Base-by-base conservation (phyloP, 768 basidiomycete species). In the Suillus fuscotomentosus region DNA sequence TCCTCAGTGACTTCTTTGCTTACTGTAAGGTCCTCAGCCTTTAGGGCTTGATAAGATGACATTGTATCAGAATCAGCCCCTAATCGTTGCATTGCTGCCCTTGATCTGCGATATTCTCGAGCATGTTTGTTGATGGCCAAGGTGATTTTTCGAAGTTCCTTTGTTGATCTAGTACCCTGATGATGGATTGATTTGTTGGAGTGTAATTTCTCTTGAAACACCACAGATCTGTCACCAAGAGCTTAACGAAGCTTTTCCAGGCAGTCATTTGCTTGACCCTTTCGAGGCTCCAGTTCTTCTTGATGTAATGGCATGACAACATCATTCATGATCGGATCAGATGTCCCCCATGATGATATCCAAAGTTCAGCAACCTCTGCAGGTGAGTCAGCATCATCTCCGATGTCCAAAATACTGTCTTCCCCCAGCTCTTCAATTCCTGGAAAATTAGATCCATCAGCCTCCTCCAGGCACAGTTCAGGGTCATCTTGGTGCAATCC, bases 251-350 rank as follows among this genome's bases (percentile, higher is more conserved):
- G 65, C 27, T 53, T 42, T 36, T 63, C 65, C 9, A 66, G 38
- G 31, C 41, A 56, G 22, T 66, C 61, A 43, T 66, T 63, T 14
- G 61, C 65, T 31, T 66, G 56, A 11, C 65, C 61, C 55, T 59
- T 62, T 17, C 27, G 53, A 9, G 63, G 56, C 45, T 63, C 42
- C 2, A 63, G 43, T 36, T 66, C 61, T 41, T 66, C 41, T 41
- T 66, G n/a, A 10, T 27, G 10, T 38, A 66, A 45, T 13, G 27
- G 13, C 6, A 31, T 2, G 20, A 66, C 20, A 20, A 42, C 53
- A 34, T 47, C 42, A 41, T 62, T 47, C 24, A 20, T 39, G n/a
- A 55, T 47, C 15, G 1, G 6, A 24, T 6, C 15, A 27, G 47
- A 17, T 2, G 38, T 55, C 9, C 36, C 45, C 39, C 45, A 62